Conservation (phyloP, 306 rosid genomes). For the Corylus americana region DNA sequence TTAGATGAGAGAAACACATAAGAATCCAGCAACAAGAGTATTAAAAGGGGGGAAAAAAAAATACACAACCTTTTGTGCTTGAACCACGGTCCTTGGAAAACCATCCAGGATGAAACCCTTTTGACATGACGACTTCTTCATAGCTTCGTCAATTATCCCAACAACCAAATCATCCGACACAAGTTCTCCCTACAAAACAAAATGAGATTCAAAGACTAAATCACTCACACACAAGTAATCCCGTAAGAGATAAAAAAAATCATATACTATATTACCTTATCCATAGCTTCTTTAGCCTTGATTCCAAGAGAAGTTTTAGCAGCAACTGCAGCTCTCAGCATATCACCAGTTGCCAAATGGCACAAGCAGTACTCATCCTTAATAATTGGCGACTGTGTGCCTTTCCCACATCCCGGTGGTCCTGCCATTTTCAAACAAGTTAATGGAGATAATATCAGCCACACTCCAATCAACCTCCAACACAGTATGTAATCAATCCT, state of each 20-base stretch:
- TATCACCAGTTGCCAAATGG: conserved; percentile 98
- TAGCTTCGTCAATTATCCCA: conserved; percentile 90
- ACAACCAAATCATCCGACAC: conserved; percentile 96
- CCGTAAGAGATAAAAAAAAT: conserved; percentile 9
- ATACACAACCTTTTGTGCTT: conserved; percentile 79
- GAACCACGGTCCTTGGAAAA: conserved; percentile 86
- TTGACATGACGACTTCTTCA: conserved; percentile 88
- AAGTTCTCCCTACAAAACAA: conserved; percentile 78
- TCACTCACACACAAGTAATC: neutral
- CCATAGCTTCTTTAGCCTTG: conserved; percentile 99
- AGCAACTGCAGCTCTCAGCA: conserved; percentile 92
- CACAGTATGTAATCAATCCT: conserved; percentile 1
- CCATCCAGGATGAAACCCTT: conserved; percentile 98
- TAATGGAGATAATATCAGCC: conserved; percentile 14
- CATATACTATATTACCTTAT: conserved; percentile 48
- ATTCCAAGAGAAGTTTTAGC: conserved; percentile 93
- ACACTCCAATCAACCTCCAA: neutral
- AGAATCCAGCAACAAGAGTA: neutral
- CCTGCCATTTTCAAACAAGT: conserved; percentile 54
- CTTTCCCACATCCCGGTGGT: conserved; percentile 99
- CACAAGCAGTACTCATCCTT: conserved; percentile 97
- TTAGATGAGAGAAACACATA: conserved; percentile 1
- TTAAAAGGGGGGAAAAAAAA: neutral
- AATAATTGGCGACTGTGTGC: conserved; percentile 94
- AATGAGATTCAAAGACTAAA: neutral